Conservation (phyloP, 2,329 filamentous ascomycete species). For the Monosporascus sp. region DNA sequence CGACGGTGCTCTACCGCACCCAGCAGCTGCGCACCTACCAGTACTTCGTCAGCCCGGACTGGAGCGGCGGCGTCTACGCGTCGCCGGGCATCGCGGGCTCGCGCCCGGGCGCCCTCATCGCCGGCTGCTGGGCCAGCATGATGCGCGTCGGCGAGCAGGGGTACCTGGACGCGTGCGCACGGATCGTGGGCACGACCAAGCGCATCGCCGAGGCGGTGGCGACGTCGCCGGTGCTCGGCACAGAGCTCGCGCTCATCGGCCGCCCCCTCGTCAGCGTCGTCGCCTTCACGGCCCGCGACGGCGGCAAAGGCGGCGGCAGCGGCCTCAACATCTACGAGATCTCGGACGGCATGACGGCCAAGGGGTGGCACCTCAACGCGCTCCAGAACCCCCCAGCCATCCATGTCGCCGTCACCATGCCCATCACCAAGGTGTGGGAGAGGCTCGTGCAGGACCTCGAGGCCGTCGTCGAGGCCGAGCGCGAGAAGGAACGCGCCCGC, state of each 20-base stretch:
- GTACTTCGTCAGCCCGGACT: constrained; percentile 93
- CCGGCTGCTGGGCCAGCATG: constrained; percentile 89
- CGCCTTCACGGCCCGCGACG: constrained; percentile 75
- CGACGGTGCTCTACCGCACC: constrained; percentile 83
- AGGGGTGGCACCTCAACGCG: constrained; percentile 94
- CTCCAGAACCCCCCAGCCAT: constrained; percentile 88
- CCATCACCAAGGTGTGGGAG: constrained; percentile 76
- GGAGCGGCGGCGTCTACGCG: constrained; percentile 93
- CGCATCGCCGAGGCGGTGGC: constrained; percentile 72
- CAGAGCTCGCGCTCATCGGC: constrained; percentile 75
- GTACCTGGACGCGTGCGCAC: constrained; percentile 79
- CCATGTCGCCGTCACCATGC: constrained; percentile 88
- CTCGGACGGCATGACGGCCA: constrained; percentile 76
- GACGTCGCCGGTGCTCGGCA: constrained; percentile 59
- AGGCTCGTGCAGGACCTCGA: constrained; percentile 69
- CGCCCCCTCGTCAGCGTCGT: constrained; percentile 85
- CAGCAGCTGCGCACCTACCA: constrained; percentile 76
- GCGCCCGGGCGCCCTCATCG: constrained; percentile 87
- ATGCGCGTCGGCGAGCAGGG: constrained; percentile 84
- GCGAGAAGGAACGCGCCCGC: constrained; percentile 72
- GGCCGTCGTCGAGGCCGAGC: constrained; percentile 62
- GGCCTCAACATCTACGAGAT: constrained; percentile 85
- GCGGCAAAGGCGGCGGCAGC: not conserved
- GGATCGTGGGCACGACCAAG: constrained; percentile 83
- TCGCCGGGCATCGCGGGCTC: constrained; percentile 89